These are phyloP conservation scores for Ophiostoma ips DNA, from an alignment of 2,329 filamentous ascomycete genomes.

Conservation along the genomic window DNA sequence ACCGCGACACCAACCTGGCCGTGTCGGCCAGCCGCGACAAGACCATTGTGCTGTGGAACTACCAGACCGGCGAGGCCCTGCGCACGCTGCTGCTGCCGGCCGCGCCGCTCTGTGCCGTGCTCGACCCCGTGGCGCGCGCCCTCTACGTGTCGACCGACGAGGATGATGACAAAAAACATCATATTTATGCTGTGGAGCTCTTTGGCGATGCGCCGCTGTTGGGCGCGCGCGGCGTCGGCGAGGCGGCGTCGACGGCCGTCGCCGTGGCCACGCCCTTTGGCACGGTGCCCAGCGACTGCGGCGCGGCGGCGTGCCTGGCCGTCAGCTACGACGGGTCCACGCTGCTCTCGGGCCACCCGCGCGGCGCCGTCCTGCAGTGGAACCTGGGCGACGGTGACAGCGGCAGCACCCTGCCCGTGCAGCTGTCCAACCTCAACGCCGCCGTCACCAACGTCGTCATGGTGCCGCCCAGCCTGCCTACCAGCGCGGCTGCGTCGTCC, in stretches of 20 bases:
- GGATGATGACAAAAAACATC: conserved; percentile 19
- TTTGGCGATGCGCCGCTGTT: conserved; percentile 42
- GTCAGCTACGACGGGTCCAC: conserved; percentile 72
- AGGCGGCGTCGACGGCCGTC: conserved; percentile 42
- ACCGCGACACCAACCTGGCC: conserved; percentile 60
- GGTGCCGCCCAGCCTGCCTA: conserved; percentile 44
- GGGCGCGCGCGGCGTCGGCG: conserved; percentile 33
- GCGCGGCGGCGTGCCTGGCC: conserved; percentile 52
- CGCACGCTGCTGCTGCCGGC: conserved; percentile 69
- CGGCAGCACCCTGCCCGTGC: conserved; percentile 37
- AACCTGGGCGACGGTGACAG: conserved; percentile 45
- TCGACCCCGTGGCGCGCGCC: conserved; percentile 75
- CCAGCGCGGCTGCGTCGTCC: conserved; percentile 10
- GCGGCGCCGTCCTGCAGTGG: conserved; percentile 70
- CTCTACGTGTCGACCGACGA: conserved; percentile 72
- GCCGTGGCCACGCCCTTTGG: conserved; percentile 41
- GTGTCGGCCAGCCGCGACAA: conserved; percentile 76
- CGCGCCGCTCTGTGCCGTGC: conserved; percentile 54
- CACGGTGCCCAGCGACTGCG: conserved; percentile 47
- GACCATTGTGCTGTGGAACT: conserved; percentile 88
- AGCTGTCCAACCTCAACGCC: conserved; percentile 59
- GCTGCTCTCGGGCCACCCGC: conserved; percentile 67
- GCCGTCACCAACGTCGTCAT: conserved; percentile 74
- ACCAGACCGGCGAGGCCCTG: conserved; percentile 60
- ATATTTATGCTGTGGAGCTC: conserved; percentile 63